phyloP scores from a whole-genome alignment of 257 asterid genomes.

The Lycium barbarum region DNA sequence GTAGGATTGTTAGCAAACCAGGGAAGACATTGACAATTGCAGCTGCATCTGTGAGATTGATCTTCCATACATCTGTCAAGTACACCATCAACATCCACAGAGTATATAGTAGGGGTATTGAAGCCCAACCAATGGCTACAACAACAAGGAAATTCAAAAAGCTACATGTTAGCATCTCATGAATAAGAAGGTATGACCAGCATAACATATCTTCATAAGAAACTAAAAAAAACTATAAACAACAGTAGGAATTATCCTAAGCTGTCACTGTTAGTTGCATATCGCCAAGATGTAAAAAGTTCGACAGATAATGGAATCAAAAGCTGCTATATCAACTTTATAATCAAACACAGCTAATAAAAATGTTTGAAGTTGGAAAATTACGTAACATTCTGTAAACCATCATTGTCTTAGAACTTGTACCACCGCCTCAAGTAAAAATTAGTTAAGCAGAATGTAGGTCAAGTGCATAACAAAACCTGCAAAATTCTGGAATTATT shows the following conservation, averaged over 20 bases:
- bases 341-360: background rate
- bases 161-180: background rate
- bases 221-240: background rate
- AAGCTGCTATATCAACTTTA: background rate
- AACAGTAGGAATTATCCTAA: background rate
- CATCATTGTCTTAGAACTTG: background rate
- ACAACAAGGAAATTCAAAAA: constrained; percentile 20
- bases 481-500: background rate
- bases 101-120: constrained; percentile 39
- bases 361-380: background rate
- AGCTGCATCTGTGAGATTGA: constrained; percentile 62
- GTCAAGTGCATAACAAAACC: background rate
- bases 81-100: constrained; percentile 67
- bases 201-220: background rate
- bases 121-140: constrained; percentile 48
- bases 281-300: background rate
- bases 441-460: background rate
- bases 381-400: background rate
- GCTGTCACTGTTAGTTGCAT: background rate
- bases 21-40: constrained; percentile 53
- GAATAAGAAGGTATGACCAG: background rate
- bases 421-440: background rate
- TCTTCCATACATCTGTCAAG: constrained; percentile 67
- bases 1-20: constrained; percentile 50
- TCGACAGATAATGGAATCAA: background rate